Evolutionary conservation across 768 basidiomycete genomes (phyloP), one percentile per base, ranked within the genome.

Genomic region (Trametes punicea): DNA sequence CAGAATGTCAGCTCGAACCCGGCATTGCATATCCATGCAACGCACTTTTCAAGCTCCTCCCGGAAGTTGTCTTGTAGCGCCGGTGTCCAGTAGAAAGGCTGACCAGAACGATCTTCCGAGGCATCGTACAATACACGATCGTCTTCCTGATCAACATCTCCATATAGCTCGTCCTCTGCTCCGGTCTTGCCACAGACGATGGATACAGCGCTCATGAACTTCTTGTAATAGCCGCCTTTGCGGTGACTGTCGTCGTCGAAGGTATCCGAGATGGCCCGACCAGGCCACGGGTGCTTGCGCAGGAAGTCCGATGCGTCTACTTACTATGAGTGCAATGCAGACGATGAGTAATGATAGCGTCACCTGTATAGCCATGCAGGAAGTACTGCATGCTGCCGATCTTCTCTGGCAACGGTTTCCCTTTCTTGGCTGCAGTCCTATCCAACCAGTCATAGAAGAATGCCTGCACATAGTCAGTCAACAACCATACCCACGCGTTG

Each of bases 381-480:
- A 96, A 95, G 51, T 83, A 85, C 65, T 96, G 93, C 83, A 93
- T 86, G 64, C 88, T 90, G 7, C 93, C 93, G 46, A 93, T 86
- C 73, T 96, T 96, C 56, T 89, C 90, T 21, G 90, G 90, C 18
- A 94, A 69, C 1, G 80, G 78, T 65, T 92, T 91, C 6, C 88
- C 90, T 64, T 93, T 92, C 73, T 91, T 93, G 9, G 80, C 80
- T 4, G 82, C 88, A 65, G 74, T 89, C 56, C 91, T 77, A 64
- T 95, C 93, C 26, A 93, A 73, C 91, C 91, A 95, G 65, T 93
- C 90, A 63, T 95, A 96, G 70, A 90, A 96, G 71, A 96, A 96
- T 5, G 91, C 88, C 83, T 92, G 61, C 6, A 6, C n/a, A 16
- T 5, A 8, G 34, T 36, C 15, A 36, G n/a, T 36, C 9, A 36